phyloP scores from a whole-genome alignment of 495 filamentous ascomycete species.

The Thermochaetoides thermophila region DNA sequence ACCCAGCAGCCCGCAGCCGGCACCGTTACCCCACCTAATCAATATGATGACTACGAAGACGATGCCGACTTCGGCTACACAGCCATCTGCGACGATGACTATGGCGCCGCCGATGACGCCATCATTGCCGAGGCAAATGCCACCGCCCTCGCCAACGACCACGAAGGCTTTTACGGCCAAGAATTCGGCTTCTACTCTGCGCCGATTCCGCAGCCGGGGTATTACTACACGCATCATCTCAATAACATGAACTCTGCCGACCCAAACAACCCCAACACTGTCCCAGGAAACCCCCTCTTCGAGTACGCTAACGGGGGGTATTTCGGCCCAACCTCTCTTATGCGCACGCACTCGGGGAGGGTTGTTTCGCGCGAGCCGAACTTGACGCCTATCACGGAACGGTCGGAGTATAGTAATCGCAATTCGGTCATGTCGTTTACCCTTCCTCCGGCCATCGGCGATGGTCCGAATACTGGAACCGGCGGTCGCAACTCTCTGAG shows the following conservation, averaged over 20 bases:
- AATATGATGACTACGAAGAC: constrained; percentile 23
- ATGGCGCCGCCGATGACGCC: constrained; percentile 59
- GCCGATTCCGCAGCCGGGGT: constrained; percentile 25
- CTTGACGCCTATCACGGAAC: constrained; percentile 89
- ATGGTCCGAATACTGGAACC: constrained; percentile 18
- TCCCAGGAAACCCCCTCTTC: constrained; percentile 29
- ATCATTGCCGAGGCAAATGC: constrained; percentile 95
- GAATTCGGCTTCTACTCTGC: constrained; percentile 96
- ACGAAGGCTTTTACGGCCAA: constrained; percentile 85
- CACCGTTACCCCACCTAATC: constrained; percentile 28
- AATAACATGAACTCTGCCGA: constrained; percentile 6
- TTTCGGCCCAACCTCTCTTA: constrained; percentile 64
- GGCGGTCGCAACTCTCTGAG: constrained; percentile 4
- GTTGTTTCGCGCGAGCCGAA: constrained; percentile 71
- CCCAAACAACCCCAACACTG: constrained; percentile 21
- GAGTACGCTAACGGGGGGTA: constrained; percentile 74
- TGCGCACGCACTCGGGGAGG: constrained; percentile 40
- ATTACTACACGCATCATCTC: constrained; percentile 11
- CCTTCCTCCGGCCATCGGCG: constrained; percentile 35
- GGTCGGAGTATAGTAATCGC: constrained; percentile 87
- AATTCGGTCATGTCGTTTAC: constrained; percentile 71
- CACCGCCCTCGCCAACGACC: constrained; percentile 79
- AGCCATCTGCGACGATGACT: constrained; percentile 20
- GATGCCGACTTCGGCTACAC: constrained; percentile 30
- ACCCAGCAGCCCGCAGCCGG: constrained; percentile 34